Conservation (phyloP, 2,329 filamentous ascomycete species). For the Aspergillus hortae region DNA sequence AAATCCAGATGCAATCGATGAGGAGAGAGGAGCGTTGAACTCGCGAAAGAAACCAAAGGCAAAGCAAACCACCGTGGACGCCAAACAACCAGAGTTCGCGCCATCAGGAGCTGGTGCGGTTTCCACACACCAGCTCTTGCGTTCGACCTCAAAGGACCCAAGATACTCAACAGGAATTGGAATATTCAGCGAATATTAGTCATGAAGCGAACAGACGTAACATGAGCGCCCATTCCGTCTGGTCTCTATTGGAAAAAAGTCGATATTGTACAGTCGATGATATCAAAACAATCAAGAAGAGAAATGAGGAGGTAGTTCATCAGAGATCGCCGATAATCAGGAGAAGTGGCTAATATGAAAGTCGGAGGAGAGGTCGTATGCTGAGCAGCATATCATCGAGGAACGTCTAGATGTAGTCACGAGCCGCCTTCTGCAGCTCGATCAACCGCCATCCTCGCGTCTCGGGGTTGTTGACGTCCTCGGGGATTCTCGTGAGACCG, state of each 20-base stretch:
- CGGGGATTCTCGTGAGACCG: slow-evolving; percentile 85
- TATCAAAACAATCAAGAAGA: slow-evolving; percentile 26
- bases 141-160: background rate
- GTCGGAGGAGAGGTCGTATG: slow-evolving; percentile 5
- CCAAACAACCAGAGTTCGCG: slow-evolving; percentile 1
- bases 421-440: slow-evolving; percentile 95
- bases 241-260: slow-evolving; percentile 35
- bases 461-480: slow-evolving; percentile 95
- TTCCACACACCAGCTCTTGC: background rate
- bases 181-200: slow-evolving; percentile 17
- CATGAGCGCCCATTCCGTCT: slow-evolving; percentile 32
- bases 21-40: slow-evolving; percentile 28
- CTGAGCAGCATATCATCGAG: background rate
- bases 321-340: slow-evolving; percentile 16
- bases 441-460: slow-evolving; percentile 96
- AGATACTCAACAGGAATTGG: slow-evolving; percentile 12
- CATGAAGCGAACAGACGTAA: slow-evolving; percentile 25
- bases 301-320: slow-evolving; percentile 16
- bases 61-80: slow-evolving; percentile 12
- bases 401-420: slow-evolving; percentile 70
- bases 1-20: slow-evolving; percentile 22
- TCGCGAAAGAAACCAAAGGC: slow-evolving; percentile 6
- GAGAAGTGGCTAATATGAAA: slow-evolving; percentile 6
- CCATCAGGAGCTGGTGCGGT: background rate
- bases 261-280: slow-evolving; percentile 39